A percentile compares a stretch with the other conserved stretches of the same genome.
phyloP scores from a whole-genome alignment of 2,329 filamentous ascomycete species.

The Camillea tinctor region DNA sequence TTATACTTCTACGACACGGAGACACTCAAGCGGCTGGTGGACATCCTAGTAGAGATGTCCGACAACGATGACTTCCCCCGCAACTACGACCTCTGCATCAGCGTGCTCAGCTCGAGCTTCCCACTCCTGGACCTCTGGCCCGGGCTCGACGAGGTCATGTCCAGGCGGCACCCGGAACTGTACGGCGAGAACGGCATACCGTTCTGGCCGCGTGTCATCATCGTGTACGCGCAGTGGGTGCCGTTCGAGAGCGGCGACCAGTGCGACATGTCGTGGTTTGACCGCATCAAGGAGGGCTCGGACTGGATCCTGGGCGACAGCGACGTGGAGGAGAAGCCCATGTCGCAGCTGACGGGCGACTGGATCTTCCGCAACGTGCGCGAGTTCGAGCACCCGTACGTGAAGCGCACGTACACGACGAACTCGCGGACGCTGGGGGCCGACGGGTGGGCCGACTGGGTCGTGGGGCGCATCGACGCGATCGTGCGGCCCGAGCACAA shows the following conservation, averaged over 20 bases:
- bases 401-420: conserved; percentile 46
- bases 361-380: conserved; percentile 47
- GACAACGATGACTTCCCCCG: conserved; percentile 43
- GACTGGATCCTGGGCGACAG: conserved; percentile 35
- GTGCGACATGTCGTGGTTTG: conserved; percentile 35
- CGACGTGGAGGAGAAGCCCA: conserved; percentile 38
- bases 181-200: conserved; percentile 37
- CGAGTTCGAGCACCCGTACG: conserved; percentile 48
- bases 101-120: conserved; percentile 42
- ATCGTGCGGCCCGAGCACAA: conserved; percentile 37
- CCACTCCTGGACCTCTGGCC: conserved; percentile 37
- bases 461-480: conserved; percentile 37
- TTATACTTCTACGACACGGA: conserved; percentile 40
- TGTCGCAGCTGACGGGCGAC: conserved; percentile 43
- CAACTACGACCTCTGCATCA: conserved; percentile 48
- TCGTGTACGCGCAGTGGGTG: conserved; percentile 50
- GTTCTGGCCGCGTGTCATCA: conserved; percentile 39
- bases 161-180: conserved; percentile 34
- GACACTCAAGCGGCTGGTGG: conserved; percentile 38
- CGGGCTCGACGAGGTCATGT: conserved; percentile 36
- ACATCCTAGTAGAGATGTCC: conserved; percentile 42
- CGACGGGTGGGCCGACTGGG: conserved; percentile 41
- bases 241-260: conserved; percentile 37
- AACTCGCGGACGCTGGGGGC: conserved; percentile 39
- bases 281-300: conserved; percentile 38